These are phyloP conservation scores for Quercus ilex DNA, from an alignment of 306 rosid species.

Conservation along the genomic window DNA sequence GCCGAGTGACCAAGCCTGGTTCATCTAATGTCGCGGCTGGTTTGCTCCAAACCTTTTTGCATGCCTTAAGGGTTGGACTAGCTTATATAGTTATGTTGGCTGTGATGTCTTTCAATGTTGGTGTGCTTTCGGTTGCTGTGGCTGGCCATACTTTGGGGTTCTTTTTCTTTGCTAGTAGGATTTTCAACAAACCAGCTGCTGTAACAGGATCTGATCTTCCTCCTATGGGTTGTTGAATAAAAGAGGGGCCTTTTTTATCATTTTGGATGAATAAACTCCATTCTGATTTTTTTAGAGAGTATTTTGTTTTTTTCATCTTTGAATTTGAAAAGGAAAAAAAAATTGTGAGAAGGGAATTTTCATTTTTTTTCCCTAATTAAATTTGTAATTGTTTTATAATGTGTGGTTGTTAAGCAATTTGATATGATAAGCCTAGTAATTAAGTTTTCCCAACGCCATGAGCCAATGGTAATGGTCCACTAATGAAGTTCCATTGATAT, in stretches of 20 bases:
- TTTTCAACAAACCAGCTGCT: conserved; percentile 29
- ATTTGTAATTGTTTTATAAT: too few relatives aligned
- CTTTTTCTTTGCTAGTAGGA: conserved; percentile 42
- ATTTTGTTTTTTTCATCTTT: too few relatives aligned
- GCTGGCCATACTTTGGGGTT: conserved; percentile 71
- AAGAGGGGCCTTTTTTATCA: background rate
- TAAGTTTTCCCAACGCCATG: background rate
- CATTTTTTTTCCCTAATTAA: too few relatives aligned
- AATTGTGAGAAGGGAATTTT: too few relatives aligned
- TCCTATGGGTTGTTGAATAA: conserved; percentile 46
- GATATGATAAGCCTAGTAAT: background rate
- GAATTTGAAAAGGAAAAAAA: too few relatives aligned
- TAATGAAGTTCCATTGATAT: background rate
- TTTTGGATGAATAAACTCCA: background rate
- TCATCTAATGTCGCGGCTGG: conserved; percentile 29
- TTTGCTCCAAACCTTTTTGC: conserved; percentile 52
- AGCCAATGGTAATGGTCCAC: background rate
- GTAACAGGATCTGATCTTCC: conserved; percentile 42
- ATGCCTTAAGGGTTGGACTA: conserved; percentile 50
- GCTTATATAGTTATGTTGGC: conserved; percentile 78
- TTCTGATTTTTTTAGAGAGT: background rate
- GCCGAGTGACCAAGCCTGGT: conserved; percentile 42
- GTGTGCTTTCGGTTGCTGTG: conserved; percentile 63
- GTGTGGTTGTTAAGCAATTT: background rate
- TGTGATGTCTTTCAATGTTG: conserved; percentile 77